Conservation (phyloP, 1,284 basidiomycete species). For the Ceratobasidium sp. region DNA sequence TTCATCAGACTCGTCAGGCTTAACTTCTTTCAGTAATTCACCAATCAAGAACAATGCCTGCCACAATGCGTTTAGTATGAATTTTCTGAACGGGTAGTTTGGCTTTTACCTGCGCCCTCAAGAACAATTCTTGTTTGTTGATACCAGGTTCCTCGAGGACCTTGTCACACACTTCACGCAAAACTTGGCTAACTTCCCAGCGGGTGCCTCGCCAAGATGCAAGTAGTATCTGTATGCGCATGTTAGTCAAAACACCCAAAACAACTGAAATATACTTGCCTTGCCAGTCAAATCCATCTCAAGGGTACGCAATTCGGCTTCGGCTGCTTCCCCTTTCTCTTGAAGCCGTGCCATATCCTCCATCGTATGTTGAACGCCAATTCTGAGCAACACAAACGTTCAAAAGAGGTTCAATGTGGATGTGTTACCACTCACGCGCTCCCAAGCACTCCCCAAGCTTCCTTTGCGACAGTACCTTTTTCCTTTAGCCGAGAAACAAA, state of each 20-base stretch:
- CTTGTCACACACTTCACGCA: slow-evolving; percentile 82
- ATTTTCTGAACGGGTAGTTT: neutral
- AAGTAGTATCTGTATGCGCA: slow-evolving; percentile 76
- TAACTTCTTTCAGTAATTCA: slow-evolving; percentile 84
- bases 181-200: slow-evolving; percentile 89
- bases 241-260: slow-evolving; percentile 35
- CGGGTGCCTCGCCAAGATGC: slow-evolving; percentile 96
- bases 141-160: slow-evolving; percentile 82
- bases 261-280: slow-evolving; percentile 58
- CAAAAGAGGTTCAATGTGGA: neutral
- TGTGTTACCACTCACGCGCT: slow-evolving; percentile 68
- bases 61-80: neutral
- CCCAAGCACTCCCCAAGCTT: slow-evolving; percentile 93
- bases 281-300: slow-evolving; percentile 97
- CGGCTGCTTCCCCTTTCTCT: slow-evolving; percentile 83
- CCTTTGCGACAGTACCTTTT: slow-evolving; percentile 91
- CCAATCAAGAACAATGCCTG: slow-evolving; percentile 86
- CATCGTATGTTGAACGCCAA: slow-evolving; percentile 77
- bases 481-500: slow-evolving; percentile 97
- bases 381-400: slow-evolving; percentile 58
- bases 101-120: slow-evolving; percentile 81
- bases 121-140: slow-evolving; percentile 76
- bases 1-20: slow-evolving; percentile 89
- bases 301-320: slow-evolving; percentile 86
- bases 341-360: slow-evolving; percentile 90